Base-by-base conservation (phyloP, 495 filamentous ascomycete genomes). In the Aspergillus sclerotiicarbonarius region DNA sequence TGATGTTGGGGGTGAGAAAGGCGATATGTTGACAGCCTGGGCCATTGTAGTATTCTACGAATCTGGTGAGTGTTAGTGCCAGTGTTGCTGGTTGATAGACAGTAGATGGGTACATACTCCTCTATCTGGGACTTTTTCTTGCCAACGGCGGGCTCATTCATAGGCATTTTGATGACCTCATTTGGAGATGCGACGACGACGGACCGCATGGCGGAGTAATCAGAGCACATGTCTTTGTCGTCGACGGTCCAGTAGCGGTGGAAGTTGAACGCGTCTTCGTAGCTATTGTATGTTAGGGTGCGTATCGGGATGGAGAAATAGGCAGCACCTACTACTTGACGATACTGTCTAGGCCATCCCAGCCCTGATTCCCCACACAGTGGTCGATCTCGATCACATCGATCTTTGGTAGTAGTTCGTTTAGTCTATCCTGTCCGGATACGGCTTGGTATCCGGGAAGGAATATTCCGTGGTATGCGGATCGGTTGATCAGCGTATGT, bases 221-320 rank as follows among this genome's bases (percentile, higher is more conserved):
- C 87, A 47, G 87, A 90, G 71, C 79, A 85, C 69, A 91, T 87
- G 62, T 87, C 79, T 48, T 74, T 81, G 69, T 91, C 89, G 71
- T 91, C 89, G 30, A 90, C 87, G 41, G 79, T 83, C 88, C 89
- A 91, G 81, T 91, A 91, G 37, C 88, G 84, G 73, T 90, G 87
- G 81, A 91, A 91, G 47, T 81, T 80, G 16, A 91, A 82, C 54
- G 80, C 82, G 41, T 79, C 74, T 71, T 91, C 87, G 74, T 92
- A 92, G 70, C 46, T 49, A 9, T 8, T 69, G 72, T 10, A 35
- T 35, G 33, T 35, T 35, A 35, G 33, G 8, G 13, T 35, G 33
- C 13, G 33, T 35, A 12, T 10, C 12, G 20, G 9, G 12, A 46
- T 33, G 25, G 15, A 13, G 29, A 7, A 12, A 35, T 10, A 30